Conservation (phyloP, 441 rosid genomes). For the Jatropha podagrica region DNA sequence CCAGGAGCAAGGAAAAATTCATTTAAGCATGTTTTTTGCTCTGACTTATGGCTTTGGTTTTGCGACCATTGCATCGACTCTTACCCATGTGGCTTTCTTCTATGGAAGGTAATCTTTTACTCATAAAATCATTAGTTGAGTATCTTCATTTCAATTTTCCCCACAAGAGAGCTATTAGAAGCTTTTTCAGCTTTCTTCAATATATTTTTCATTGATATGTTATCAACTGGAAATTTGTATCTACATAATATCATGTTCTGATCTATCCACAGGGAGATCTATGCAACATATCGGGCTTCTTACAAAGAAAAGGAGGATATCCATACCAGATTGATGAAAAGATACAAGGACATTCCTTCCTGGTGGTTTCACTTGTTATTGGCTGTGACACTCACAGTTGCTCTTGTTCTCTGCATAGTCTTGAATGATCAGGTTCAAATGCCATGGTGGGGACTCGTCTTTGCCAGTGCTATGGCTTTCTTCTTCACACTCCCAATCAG, state of each 20-base stretch:
- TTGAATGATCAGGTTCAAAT: conserved; percentile 72
- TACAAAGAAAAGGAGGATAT: conserved; percentile 66
- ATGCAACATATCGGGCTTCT: conserved; percentile 56
- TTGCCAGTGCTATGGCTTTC: conserved; percentile 73
- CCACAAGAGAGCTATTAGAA: no score
- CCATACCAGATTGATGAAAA: conserved; percentile 77
- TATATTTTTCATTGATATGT: background rate
- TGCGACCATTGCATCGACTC: conserved; percentile 78
- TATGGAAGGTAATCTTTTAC: conserved; percentile 64
- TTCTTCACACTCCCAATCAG: conserved; percentile 83
- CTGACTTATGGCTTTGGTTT: conserved; percentile 80
- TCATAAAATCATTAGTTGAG: background rate
- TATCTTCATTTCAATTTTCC: no score
- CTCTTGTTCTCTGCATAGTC: conserved; percentile 55
- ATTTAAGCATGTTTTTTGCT: conserved; percentile 76
- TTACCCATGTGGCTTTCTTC: conserved; percentile 82
- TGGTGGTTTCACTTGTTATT: conserved; percentile 85
- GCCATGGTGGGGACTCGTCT: conserved; percentile 93
- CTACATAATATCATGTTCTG: background rate
- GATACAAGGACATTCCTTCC: conserved; percentile 78
- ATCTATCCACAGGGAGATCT: conserved; percentile 52
- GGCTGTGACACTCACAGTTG: conserved; percentile 38
- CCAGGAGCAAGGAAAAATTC: conserved; percentile 63
- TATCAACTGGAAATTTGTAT: background rate
- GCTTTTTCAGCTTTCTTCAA: no score